A percentile compares a stretch with the other conserved stretches of the same genome.
Evolutionary conservation across 768 basidiomycete species (phyloP).

Genomic region (Termitomyces sp.): DNA sequence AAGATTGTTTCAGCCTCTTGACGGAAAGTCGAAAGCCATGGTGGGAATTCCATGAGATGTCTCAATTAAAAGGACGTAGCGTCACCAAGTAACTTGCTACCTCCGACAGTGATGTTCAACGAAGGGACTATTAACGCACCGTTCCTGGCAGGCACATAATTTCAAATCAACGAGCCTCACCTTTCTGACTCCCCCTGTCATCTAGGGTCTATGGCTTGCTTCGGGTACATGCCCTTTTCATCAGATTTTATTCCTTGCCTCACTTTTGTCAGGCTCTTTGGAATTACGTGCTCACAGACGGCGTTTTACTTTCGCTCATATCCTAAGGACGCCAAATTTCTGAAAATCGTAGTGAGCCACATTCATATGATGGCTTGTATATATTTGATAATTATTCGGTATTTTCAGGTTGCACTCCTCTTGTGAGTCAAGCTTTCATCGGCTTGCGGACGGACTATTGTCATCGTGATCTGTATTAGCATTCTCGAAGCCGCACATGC

Average conservation of each 20-base stretch:
- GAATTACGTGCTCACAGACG: background rate
- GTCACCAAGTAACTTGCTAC: background rate
- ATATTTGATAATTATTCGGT: background rate
- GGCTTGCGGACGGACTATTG: background rate
- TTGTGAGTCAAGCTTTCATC: background rate
- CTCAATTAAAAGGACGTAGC: background rate
- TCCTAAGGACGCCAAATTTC: background rate
- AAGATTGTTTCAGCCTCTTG: no score
- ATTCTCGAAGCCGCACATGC: background rate
- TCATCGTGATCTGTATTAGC: background rate
- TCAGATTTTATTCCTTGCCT: background rate
- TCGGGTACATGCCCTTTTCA: background rate
- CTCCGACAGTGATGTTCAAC: background rate
- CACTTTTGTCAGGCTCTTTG: background rate
- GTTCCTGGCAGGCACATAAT: background rate
- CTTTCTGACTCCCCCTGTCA: background rate
- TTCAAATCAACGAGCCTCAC: background rate
- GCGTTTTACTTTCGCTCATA: background rate
- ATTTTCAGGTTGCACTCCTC: background rate
- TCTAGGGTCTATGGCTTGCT: background rate
- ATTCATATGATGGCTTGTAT: background rate
- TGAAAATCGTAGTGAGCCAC: background rate
- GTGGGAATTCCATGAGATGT: background rate
- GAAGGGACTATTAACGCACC: background rate
- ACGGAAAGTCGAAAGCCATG: no score